phyloP scores from a whole-genome alignment of 208 protist species.

The Wallacemonas rigidus region DNA sequence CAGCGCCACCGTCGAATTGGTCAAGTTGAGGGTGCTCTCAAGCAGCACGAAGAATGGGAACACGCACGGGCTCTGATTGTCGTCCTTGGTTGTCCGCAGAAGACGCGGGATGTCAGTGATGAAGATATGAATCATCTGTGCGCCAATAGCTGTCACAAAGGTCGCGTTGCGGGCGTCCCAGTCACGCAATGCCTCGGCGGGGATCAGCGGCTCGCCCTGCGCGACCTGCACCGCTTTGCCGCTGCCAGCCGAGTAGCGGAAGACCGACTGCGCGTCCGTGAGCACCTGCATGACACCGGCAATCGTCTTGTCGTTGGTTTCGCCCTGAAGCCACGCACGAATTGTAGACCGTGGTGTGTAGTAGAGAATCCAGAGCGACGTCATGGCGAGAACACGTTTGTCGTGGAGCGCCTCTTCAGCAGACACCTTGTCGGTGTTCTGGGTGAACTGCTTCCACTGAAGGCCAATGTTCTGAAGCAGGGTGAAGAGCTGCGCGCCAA shows the following conservation, averaged over 20 bases:
- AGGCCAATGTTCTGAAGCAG: constrained; percentile 50
- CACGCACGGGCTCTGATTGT: constrained; percentile 47
- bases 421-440: constrained; percentile 54
- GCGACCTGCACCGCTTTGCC: constrained; percentile 29
- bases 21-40: constrained; percentile 70
- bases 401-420: constrained; percentile 39
- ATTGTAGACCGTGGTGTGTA: constrained; percentile 59
- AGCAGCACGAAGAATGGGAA: constrained; percentile 87
- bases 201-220: constrained; percentile 12
- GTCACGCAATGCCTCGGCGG: constrained; percentile 22
- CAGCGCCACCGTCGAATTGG: constrained; percentile 80
- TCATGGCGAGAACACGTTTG: constrained; percentile 63
- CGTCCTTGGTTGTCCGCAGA: constrained; percentile 62
- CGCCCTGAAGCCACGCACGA: constrained; percentile 48
- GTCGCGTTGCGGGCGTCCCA: constrained; percentile 84
- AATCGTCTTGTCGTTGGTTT: constrained; percentile 51
- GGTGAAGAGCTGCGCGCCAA: constrained; percentile 79
- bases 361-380: constrained; percentile 81
- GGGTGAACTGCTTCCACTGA: constrained; percentile 68
- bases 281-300: constrained; percentile 73
- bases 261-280: constrained; percentile 65
- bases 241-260: constrained; percentile 61
- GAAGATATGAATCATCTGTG: constrained; percentile 56
- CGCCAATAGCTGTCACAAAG: constrained; percentile 73
- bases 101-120: constrained; percentile 59